These are phyloP conservation scores for Sugiyamaella paludigena DNA, from an alignment of 1,139 yeast genomes.

Conservation along the genomic window DNA sequence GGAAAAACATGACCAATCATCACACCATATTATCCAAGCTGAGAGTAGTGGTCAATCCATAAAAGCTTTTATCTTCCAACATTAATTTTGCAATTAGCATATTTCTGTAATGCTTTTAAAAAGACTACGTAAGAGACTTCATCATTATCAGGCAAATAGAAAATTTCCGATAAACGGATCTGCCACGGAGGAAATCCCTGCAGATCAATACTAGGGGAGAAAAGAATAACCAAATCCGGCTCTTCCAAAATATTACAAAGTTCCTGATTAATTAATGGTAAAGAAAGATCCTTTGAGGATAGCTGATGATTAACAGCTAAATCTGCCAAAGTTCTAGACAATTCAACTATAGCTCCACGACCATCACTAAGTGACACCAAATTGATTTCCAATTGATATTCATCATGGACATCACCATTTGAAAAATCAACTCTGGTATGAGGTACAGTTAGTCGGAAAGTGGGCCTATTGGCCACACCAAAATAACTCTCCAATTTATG, in stretches of 20 bases:
- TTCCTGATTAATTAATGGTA: conserved; percentile 73
- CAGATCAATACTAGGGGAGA: conserved; percentile 81
- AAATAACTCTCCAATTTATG: conserved; percentile 68
- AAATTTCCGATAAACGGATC: conserved; percentile 81
- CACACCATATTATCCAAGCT: no score
- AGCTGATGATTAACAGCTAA: conserved; percentile 64
- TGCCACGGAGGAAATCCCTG: conserved; percentile 99
- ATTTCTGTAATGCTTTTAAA: conserved; percentile 76
- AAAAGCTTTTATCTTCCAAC: conserved; percentile 58
- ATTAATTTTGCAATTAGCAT: conserved; percentile 77
- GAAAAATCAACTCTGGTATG: conserved; percentile 45
- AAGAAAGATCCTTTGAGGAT: conserved; percentile 63
- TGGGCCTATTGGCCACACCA: conserved; percentile 69
- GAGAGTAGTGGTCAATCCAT: no score
- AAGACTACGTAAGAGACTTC: conserved; percentile 83
- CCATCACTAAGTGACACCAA: conserved; percentile 80
- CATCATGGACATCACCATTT: conserved; percentile 41
- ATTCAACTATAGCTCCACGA: conserved; percentile 80
- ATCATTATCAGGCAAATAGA: conserved; percentile 87
- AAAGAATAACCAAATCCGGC: conserved; percentile 82
- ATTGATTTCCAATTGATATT: conserved; percentile 52
- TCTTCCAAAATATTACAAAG: conserved; percentile 78
- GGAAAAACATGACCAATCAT: no score
- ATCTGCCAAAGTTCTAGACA: conserved; percentile 81
- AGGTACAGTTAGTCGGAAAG: conserved; percentile 36